Evolutionary conservation across 2,329 filamentous ascomycete species (phyloP).

Genomic region (Botrytis fabae): DNA sequence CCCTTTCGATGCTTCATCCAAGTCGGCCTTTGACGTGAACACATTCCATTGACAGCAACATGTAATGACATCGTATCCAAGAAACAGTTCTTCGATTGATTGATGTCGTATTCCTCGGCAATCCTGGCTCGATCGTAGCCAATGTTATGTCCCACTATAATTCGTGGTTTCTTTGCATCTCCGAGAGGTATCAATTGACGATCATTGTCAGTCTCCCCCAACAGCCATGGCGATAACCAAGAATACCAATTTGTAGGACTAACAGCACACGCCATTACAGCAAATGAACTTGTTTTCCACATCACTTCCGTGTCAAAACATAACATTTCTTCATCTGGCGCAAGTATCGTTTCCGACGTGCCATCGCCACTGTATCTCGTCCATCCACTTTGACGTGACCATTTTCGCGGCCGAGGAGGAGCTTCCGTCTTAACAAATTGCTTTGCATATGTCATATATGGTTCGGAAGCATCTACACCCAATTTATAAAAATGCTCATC

Average conservation of each 20-base stretch:
- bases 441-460: constrained; percentile 75
- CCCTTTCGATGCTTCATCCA: constrained; percentile 98
- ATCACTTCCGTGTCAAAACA: constrained; percentile 97
- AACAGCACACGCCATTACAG: constrained; percentile 94
- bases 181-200: constrained; percentile 86
- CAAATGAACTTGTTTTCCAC: constrained; percentile 89
- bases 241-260: constrained; percentile 93
- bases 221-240: constrained; percentile 93
- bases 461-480: constrained; percentile 82
- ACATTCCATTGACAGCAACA: constrained; percentile 98
- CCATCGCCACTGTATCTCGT: constrained; percentile 86
- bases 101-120: constrained; percentile 82
- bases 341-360: constrained; percentile 67
- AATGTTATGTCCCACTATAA: constrained; percentile 92
- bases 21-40: constrained; percentile 89
- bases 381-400: constrained; percentile 83
- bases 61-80: constrained; percentile 98
- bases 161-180: constrained; percentile 67
- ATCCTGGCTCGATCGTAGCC: constrained; percentile 91
- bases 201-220: constrained; percentile 76
- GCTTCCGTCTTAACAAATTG: constrained; percentile 66
- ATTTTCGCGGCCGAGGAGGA: constrained; percentile 64
- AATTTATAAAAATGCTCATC: constrained; percentile 94
- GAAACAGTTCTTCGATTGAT: constrained; percentile 82
- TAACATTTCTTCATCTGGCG: constrained; percentile 77